Conservation (phyloP, 2,329 filamentous ascomycete species). For the Fusarium temperatum region DNA sequence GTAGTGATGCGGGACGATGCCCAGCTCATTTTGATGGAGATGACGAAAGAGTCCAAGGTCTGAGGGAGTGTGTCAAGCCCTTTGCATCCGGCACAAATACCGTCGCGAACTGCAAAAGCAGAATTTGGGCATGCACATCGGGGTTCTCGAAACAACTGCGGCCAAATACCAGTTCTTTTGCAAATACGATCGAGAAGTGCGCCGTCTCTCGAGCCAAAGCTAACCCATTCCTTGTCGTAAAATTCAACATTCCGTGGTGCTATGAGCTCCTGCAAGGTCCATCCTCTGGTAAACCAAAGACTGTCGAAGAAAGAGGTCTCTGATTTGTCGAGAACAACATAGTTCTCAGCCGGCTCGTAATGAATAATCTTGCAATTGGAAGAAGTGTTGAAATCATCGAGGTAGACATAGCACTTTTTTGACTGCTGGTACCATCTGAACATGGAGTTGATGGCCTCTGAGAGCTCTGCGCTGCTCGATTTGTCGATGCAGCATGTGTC, state of each 20-base stretch:
- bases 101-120: constrained; percentile 13
- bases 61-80: constrained; percentile 25
- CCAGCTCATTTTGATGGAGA: constrained; percentile 43
- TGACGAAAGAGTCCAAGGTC: constrained; percentile 34
- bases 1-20: constrained; percentile 39
- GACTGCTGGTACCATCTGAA: constrained; percentile 42
- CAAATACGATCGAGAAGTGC: constrained; percentile 29
- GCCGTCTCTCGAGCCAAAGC: constrained; percentile 38
- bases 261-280: not conserved
- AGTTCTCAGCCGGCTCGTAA: not conserved
- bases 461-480: constrained; percentile 39
- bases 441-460: constrained; percentile 44
- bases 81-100: constrained; percentile 23
- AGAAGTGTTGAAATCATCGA: constrained; percentile 21
- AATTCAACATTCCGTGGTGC: not conserved
- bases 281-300: not conserved
- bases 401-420: constrained; percentile 39
- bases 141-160: constrained; percentile 28
- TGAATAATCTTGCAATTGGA: not conserved
- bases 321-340: not conserved
- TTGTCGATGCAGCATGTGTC: constrained; percentile 46
- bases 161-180: constrained; percentile 26
- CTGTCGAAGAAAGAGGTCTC: constrained; percentile 26
- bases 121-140: constrained; percentile 26
- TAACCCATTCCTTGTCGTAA: constrained; percentile 36